These are phyloP conservation scores for Podila verticillata DNA, from an alignment of 192 early-diverging fungal genomes.

Conservation along the genomic window DNA sequence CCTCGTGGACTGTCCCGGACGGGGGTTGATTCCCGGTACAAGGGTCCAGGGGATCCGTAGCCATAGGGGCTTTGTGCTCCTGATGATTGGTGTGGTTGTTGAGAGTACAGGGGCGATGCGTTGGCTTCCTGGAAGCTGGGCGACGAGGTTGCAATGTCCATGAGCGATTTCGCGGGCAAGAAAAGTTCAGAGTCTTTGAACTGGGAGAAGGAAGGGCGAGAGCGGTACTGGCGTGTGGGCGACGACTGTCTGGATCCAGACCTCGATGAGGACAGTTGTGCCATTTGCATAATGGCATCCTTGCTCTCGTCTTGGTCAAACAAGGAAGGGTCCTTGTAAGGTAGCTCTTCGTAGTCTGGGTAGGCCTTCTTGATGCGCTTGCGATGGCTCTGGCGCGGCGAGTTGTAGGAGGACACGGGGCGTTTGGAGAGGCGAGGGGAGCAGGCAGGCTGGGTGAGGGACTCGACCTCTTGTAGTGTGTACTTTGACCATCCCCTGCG, in stretches of 20 bases:
- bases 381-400: slow-evolving; percentile 3
- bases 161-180: slow-evolving; percentile 30
- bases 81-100: background rate
- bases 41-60: slow-evolving; percentile 6
- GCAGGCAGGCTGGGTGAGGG: slow-evolving; percentile 7
- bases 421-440: slow-evolving; percentile 11
- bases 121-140: background rate
- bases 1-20: background rate
- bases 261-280: background rate
- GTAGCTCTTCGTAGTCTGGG: slow-evolving; percentile 1
- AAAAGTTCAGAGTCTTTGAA: slow-evolving; percentile 43
- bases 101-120: background rate
- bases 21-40: slow-evolving; percentile 14
- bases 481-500: slow-evolving; percentile 44
- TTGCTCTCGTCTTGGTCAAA: background rate
- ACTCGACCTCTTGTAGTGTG: slow-evolving; percentile 38
- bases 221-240: background rate
- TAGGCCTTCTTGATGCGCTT: background rate
- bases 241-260: background rate
- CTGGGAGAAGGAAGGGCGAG: slow-evolving; percentile 21
- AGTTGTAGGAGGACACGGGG: background rate
- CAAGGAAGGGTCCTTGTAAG: background rate
- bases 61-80: background rate
- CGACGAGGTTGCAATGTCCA: slow-evolving; percentile 31
- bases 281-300: background rate